Evolutionary conservation across 2,329 filamentous ascomycete genomes (phyloP).

Genomic region (Talaromyces funiculosus): DNA sequence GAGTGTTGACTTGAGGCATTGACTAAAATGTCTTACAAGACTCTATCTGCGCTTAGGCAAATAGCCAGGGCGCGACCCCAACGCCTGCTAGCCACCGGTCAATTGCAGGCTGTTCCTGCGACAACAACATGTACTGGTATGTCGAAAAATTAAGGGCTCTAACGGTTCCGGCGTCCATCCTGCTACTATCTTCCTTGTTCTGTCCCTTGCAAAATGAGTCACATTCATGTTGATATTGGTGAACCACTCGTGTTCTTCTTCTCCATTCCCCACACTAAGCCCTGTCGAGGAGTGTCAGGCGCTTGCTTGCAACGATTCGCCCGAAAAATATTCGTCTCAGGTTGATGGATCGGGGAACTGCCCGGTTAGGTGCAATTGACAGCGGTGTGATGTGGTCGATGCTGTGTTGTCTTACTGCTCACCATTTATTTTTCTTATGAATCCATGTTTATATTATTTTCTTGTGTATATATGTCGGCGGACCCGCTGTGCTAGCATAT

Average conservation of each 20-base stretch:
- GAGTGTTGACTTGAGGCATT: neutral
- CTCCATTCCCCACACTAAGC: constrained; percentile 12
- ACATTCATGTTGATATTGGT: neutral
- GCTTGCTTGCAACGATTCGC: neutral
- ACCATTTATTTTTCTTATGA: neutral
- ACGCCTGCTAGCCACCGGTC: neutral
- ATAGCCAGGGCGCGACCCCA: neutral
- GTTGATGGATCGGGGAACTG: neutral
- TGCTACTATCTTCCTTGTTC: neutral
- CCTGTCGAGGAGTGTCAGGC: neutral
- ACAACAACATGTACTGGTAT: neutral
- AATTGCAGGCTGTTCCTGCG: neutral
- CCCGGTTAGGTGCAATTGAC: neutral
- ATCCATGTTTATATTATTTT: neutral
- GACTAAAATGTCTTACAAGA: neutral
- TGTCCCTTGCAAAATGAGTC: neutral
- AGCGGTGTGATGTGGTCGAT: neutral
- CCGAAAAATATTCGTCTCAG: constrained; percentile 7
- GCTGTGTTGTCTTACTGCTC: neutral
- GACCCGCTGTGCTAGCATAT: neutral
- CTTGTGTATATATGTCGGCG: neutral
- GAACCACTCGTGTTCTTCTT: constrained; percentile 7
- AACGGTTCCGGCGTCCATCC: neutral
- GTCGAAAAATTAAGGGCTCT: neutral
- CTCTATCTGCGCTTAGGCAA: constrained; percentile 2